Evolutionary conservation across 2,329 filamentous ascomycete genomes (phyloP).

Genomic region (Fusarium avenaceum): DNA sequence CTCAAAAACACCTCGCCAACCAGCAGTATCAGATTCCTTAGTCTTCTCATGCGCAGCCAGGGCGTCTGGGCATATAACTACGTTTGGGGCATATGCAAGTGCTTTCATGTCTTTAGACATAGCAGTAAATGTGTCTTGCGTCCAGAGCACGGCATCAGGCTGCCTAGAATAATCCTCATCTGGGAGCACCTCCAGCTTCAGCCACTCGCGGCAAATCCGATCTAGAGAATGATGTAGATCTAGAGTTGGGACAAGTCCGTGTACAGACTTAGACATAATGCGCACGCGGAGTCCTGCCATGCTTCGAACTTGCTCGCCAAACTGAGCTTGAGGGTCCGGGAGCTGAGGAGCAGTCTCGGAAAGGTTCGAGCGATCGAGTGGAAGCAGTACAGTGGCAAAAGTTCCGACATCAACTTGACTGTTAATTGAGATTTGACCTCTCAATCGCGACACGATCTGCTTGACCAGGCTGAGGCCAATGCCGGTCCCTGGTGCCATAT

Average conservation of each 20-base stretch:
- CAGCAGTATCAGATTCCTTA: background rate
- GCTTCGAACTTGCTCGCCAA: background rate
- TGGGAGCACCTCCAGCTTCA: background rate
- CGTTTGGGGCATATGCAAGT: background rate
- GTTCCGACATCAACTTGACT: background rate
- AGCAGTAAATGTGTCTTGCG: background rate
- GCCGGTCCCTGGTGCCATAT: background rate
- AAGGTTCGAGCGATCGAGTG: background rate
- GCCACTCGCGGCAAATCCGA: background rate
- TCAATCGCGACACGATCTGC: background rate
- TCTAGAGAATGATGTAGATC: background rate
- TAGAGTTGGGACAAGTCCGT: too few relatives aligned
- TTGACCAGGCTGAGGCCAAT: conserved; percentile 3
- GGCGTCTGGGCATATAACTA: background rate
- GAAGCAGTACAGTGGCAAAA: background rate
- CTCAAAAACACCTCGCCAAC: conserved; percentile 6
- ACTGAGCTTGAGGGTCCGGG: background rate
- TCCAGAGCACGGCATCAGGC: conserved; percentile 8
- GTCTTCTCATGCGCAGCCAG: background rate
- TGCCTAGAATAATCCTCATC: background rate
- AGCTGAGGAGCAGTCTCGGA: background rate
- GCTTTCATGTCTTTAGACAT: too few relatives aligned
- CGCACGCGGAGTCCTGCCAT: background rate
- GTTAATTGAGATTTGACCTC: background rate
- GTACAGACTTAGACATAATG: background rate